Evolutionary conservation across 2,329 filamentous ascomycete species (phyloP).

Genomic region (Cladosporium sp.): DNA sequence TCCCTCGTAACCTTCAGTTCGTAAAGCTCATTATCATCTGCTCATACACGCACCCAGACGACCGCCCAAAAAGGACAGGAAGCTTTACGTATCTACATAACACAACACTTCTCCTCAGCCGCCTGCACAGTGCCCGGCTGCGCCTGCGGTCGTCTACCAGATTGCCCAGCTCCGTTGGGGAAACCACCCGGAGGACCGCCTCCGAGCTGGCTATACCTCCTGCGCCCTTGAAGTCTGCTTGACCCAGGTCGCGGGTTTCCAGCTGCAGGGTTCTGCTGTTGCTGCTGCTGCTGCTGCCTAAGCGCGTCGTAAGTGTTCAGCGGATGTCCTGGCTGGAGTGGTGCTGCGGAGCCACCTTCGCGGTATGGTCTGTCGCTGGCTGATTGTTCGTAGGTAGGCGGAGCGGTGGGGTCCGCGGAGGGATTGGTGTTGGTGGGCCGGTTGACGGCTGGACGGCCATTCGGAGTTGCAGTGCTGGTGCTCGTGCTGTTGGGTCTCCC

Average conservation of each 20-base stretch:
- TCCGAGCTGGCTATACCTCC: slow-evolving; percentile 19
- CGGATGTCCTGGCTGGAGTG: slow-evolving; percentile 29
- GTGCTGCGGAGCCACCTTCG: slow-evolving; percentile 28
- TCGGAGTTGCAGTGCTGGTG: slow-evolving; percentile 6
- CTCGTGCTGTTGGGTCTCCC: not conserved
- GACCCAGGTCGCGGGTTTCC: slow-evolving; percentile 5
- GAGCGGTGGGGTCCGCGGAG: slow-evolving; percentile 50
- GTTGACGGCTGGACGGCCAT: slow-evolving; percentile 23
- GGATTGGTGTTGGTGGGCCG: slow-evolving; percentile 21
- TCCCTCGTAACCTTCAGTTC: too few relatives aligned
- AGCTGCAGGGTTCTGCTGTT: slow-evolving; percentile 10
- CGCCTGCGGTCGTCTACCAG: slow-evolving; percentile 16
- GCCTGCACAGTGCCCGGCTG: slow-evolving; percentile 26
- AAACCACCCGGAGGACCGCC: slow-evolving; percentile 3
- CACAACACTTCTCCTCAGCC: slow-evolving; percentile 39
- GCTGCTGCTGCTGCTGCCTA: slow-evolving; percentile 25
- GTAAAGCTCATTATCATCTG: not conserved
- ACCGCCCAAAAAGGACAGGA: not conserved
- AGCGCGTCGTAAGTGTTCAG: slow-evolving; percentile 32
- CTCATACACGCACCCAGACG: not conserved
- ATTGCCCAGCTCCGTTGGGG: not conserved
- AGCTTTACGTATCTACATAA: slow-evolving; percentile 45
- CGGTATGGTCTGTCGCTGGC: slow-evolving; percentile 52
- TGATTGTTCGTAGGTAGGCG: slow-evolving; percentile 64
- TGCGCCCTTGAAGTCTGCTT: slow-evolving; percentile 13